Evolutionary conservation across 2,329 filamentous ascomycete species (phyloP).

Genomic region (Penicillium paneum): DNA sequence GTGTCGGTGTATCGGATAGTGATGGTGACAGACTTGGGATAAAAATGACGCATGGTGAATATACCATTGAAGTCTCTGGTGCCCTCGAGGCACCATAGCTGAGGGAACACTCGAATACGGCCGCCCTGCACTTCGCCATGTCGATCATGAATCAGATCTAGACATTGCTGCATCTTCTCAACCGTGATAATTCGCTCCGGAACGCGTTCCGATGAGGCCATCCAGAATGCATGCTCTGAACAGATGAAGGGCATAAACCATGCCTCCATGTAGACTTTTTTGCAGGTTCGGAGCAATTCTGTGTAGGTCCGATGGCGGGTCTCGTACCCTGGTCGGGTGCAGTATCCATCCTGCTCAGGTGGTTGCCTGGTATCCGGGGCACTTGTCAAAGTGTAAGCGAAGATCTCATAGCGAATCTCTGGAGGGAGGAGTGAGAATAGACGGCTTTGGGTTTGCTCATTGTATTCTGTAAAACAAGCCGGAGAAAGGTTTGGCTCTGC

Average conservation of each 20-base stretch:
- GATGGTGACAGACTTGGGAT: slow-evolving; percentile 41
- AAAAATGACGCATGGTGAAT: slow-evolving; percentile 29
- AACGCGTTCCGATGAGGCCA: slow-evolving; percentile 30
- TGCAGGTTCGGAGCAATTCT: slow-evolving; percentile 45
- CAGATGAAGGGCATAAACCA: slow-evolving; percentile 45
- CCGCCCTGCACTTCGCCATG: slow-evolving; percentile 30
- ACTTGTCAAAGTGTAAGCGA: neutral
- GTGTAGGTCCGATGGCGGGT: slow-evolving; percentile 33
- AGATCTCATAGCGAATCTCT: neutral
- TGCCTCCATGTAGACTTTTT: slow-evolving; percentile 42
- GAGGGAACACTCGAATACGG: slow-evolving; percentile 43
- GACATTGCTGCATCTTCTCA: slow-evolving; percentile 14
- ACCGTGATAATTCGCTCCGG: slow-evolving; percentile 23
- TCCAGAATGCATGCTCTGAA: slow-evolving; percentile 42
- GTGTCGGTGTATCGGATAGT: slow-evolving; percentile 53
- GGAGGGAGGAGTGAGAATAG: neutral
- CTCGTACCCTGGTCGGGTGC: neutral
- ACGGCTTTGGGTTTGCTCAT: neutral
- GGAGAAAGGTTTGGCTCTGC: neutral
- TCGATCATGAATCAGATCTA: slow-evolving; percentile 19
- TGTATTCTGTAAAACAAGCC: neutral
- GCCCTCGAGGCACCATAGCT: slow-evolving; percentile 41
- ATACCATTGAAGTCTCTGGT: slow-evolving; percentile 25
- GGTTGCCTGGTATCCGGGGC: neutral
- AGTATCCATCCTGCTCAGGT: neutral